phyloP scores from a whole-genome alignment of 164 flowering plant species.

The Warburgia ugandensis region DNA sequence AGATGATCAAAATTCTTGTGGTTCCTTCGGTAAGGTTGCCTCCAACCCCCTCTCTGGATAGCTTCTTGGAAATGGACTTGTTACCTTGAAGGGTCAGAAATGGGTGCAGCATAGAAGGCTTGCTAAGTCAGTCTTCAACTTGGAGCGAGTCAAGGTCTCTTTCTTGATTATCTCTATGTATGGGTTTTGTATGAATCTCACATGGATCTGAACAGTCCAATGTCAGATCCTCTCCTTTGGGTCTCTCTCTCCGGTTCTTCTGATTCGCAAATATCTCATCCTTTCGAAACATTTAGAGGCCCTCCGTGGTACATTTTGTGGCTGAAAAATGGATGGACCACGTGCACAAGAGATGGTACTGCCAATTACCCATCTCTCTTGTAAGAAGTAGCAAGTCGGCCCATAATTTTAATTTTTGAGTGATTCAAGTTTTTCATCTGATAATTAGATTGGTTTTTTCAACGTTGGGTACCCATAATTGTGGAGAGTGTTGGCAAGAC shows the following conservation, averaged over 20 bases:
- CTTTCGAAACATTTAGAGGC: not conserved
- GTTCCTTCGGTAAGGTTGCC: slow-evolving; percentile 2
- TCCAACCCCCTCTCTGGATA: slow-evolving; percentile 9
- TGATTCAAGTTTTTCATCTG: not conserved
- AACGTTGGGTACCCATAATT: slow-evolving; percentile 69
- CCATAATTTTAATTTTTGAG: too few relatives aligned
- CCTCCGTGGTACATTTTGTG: too few relatives aligned
- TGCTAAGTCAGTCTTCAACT: slow-evolving; percentile 9
- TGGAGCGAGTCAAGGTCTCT: slow-evolving; percentile 16
- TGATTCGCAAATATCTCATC: not conserved
- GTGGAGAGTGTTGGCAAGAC: slow-evolving; percentile 33
- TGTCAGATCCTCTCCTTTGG: not conserved
- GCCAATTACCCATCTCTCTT: too few relatives aligned
- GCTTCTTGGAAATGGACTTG: slow-evolving; percentile 13
- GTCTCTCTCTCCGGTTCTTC: not conserved
- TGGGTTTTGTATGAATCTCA: not conserved
- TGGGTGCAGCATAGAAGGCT: slow-evolving; percentile 14
- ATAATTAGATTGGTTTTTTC: not conserved
- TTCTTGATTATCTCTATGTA: not conserved
- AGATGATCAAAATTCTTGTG: slow-evolving; percentile 10
- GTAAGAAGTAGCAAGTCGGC: too few relatives aligned
- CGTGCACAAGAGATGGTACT: too few relatives aligned
- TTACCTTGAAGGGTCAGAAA: slow-evolving; percentile 8
- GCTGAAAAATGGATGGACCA: too few relatives aligned
- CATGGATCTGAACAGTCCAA: not conserved